phyloP scores from a whole-genome alignment of 768 basidiomycete species.

The Suillus variegatus region DNA sequence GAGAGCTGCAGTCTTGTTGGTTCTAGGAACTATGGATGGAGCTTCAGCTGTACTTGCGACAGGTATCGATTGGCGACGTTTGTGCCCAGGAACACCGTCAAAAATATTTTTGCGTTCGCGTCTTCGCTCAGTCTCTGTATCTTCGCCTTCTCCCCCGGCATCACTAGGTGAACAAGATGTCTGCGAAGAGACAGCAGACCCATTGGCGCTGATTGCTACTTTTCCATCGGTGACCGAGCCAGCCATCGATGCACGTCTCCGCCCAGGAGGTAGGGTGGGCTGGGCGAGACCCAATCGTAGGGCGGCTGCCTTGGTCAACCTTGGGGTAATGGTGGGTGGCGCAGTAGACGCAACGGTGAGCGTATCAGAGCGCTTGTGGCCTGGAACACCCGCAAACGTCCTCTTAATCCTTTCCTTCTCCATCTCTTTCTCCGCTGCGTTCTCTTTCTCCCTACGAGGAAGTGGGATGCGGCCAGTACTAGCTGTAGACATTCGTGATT shows the following conservation, averaged over 20 bases:
- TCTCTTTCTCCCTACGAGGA: slow-evolving; percentile 28
- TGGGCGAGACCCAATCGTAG: slow-evolving; percentile 58
- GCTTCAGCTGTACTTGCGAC: slow-evolving; percentile 53
- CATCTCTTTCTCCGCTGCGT: slow-evolving; percentile 44
- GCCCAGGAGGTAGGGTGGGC: slow-evolving; percentile 39
- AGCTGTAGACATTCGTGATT: slow-evolving; percentile 32
- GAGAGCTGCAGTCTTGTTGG: slow-evolving; percentile 46
- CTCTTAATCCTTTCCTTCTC: slow-evolving; percentile 61
- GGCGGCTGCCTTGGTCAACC: slow-evolving; percentile 76
- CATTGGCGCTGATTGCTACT: slow-evolving; percentile 9
- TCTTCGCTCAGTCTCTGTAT: slow-evolving; percentile 25
- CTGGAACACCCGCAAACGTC: slow-evolving; percentile 79
- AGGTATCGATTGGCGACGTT: slow-evolving; percentile 71
- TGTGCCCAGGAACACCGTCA: slow-evolving; percentile 84
- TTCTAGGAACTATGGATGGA: slow-evolving; percentile 45
- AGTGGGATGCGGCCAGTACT: slow-evolving; percentile 36
- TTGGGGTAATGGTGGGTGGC: slow-evolving; percentile 68
- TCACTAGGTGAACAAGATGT: slow-evolving; percentile 4
- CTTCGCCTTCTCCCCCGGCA: slow-evolving; percentile 29
- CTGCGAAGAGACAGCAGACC: slow-evolving; percentile 13
- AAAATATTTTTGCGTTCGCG: slow-evolving; percentile 50
- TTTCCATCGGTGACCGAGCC: slow-evolving; percentile 25
- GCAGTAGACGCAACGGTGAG: slow-evolving; percentile 76
- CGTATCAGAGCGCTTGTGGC: slow-evolving; percentile 71
- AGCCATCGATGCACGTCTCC: slow-evolving; percentile 39